Evolutionary conservation across 1,284 basidiomycete genomes (phyloP), one percentile per base, ranked within the genome.

Genomic region (Ganoderma multipileum): DNA sequence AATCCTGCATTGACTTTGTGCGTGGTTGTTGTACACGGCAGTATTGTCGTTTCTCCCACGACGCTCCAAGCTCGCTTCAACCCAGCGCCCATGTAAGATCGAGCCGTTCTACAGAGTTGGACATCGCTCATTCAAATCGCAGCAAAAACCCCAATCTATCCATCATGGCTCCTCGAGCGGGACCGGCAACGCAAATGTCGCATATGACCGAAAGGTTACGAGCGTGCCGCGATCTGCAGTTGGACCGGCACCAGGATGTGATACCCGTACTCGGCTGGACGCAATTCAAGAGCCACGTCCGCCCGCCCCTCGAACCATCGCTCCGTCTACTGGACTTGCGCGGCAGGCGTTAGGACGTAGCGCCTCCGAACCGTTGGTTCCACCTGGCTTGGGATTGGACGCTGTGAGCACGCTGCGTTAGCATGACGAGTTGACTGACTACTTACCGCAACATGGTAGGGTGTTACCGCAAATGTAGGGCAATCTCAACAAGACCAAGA

Each of bases 381-480:
- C 78, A 38, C 78, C 78, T 12, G 78, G 78, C 0, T 67, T 79
- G 0, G 77, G 77, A 7, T 58, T 78, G 26, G 75, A 76, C 28
- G 18, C 39, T 6, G 76, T 76, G 42, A 63, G 76, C 68, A 6
- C 20, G 3, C 6, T 33, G 33, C 33, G 33, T 33, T 33, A 33
- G 6, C 6, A 23, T 59, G 30, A 26, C 20, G 28, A 7, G 52
- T 55, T 55, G 52, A 7, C 30, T 30, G 14, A 12, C 28, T 33
- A 20, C 52, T 52, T 3, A 52, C 26, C 18, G 20, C 9, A 33
- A n/a, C 38, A 14, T 28, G 39, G 18, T 52, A 23, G 39, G 38
- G 4, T 18, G n/a, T 2, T 26, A 39, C 23, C 20, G 30, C 26
- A n/a, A 62, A 44, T 28, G 14, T 20, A 14, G 39, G 23, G 39